phyloP scores from a whole-genome alignment of 805 yeast genomes.

The Dipodascus albidus region DNA sequence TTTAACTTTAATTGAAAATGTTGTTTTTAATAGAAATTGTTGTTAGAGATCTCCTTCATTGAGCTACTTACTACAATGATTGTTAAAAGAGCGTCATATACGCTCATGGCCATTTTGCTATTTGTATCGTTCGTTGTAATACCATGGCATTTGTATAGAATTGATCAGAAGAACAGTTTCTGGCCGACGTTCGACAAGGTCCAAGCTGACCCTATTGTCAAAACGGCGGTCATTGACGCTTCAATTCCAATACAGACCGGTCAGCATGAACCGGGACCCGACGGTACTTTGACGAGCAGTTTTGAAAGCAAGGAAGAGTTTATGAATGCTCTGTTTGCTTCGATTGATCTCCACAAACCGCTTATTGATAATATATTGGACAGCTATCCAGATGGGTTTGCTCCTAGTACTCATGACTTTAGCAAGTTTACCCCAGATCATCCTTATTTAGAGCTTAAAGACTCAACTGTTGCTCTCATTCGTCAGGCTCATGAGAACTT shows the following conservation, averaged over 20 bases:
- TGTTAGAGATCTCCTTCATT: too few species aligned
- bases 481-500: background rate
- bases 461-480: background rate
- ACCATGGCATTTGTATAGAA: background rate
- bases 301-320: background rate
- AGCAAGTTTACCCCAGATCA: background rate
- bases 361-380: background rate
- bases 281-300: too few species aligned
- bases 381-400: background rate
- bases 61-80: too few species aligned
- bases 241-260: background rate
- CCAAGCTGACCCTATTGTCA: background rate
- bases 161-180: background rate
- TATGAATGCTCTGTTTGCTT: background rate
- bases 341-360: background rate
- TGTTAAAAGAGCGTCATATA: background rate
- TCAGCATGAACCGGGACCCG: too few species aligned
- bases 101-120: background rate
- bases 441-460: background rate
- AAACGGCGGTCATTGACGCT: background rate
- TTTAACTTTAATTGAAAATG: background rate
- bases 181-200: background rate
- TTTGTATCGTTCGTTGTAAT: background rate
- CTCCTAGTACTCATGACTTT: background rate
- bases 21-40: background rate